Evolutionary conservation across 2,329 filamentous ascomycete genomes (phyloP).

Genomic region (Sporothrix curviconia): DNA sequence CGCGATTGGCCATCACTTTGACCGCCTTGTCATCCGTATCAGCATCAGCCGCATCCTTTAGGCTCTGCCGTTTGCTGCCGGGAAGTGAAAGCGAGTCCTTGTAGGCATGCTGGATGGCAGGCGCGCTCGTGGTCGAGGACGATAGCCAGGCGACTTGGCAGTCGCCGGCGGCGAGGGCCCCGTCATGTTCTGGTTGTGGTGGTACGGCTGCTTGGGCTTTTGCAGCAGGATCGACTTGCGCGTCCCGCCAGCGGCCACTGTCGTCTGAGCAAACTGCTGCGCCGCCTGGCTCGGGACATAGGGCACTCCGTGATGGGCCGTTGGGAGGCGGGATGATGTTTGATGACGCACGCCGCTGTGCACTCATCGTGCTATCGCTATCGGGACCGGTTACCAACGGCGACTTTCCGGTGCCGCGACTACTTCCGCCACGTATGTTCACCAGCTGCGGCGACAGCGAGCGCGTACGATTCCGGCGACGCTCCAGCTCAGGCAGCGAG

Average conservation of each 20-base stretch:
- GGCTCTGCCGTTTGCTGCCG: neutral
- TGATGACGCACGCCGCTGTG: neutral
- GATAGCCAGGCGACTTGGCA: neutral
- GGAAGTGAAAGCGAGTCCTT: neutral
- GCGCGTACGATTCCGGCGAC: neutral
- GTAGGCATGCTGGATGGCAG: neutral
- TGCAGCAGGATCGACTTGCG: neutral
- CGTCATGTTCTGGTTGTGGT: neutral
- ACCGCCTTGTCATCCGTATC: neutral
- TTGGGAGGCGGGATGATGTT: neutral
- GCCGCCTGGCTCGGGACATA: conserved; percentile 51
- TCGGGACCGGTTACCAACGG: too few species aligned
- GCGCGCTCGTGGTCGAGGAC: neutral
- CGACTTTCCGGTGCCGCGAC: neutral
- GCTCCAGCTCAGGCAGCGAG: neutral
- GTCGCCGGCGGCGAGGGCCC: neutral
- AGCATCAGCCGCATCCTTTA: neutral
- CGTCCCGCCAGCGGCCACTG: conserved; percentile 31
- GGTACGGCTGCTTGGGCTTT: neutral
- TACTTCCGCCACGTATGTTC: neutral
- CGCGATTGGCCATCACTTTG: neutral
- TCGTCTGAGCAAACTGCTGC: conserved; percentile 47
- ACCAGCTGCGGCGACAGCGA: neutral
- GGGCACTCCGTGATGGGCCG: conserved; percentile 23
- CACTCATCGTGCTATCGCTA: too few species aligned